A percentile compares a stretch with the other conserved stretches of the same genome.
Evolutionary conservation across 23 red algal species (phyloP).

Genomic region (Cyanidiococcus yangmingshanensis): DNA sequence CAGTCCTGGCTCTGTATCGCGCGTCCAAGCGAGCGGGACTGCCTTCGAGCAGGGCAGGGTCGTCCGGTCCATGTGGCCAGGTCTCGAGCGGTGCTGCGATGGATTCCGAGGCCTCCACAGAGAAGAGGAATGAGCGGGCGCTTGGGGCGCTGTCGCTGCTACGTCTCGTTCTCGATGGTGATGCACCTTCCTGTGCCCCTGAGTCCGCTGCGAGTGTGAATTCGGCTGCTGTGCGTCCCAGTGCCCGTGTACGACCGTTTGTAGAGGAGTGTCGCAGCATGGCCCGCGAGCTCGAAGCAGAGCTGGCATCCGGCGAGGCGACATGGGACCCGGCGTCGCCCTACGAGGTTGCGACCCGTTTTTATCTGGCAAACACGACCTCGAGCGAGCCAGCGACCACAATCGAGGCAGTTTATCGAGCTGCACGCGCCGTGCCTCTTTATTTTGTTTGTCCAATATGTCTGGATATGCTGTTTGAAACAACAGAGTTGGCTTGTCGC

Average conservation of each 20-base stretch:
- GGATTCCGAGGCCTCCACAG: not conserved
- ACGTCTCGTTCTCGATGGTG: not conserved
- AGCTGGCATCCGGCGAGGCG: not conserved
- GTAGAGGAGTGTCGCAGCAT: not conserved
- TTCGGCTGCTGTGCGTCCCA: not conserved
- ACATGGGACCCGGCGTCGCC: not conserved
- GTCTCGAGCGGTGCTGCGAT: not conserved
- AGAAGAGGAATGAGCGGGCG: not conserved
- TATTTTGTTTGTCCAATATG: constrained; percentile 9
- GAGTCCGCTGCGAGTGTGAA: not conserved
- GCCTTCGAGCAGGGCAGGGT: not conserved
- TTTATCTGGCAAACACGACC: not conserved
- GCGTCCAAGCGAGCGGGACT: not conserved
- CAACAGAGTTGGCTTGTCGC: not conserved
- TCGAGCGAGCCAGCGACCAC: not conserved
- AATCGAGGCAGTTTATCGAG: not conserved
- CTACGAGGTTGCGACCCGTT: constrained; percentile 2
- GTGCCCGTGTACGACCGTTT: not conserved
- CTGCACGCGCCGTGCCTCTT: not conserved
- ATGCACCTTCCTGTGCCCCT: not conserved
- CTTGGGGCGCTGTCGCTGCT: not conserved
- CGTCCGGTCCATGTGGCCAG: not conserved
- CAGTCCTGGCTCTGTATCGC: constrained; percentile 6
- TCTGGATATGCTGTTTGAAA: constrained; percentile 18
- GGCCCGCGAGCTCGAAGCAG: not conserved